These are phyloP conservation scores for Cytospora chrysosperma DNA, from an alignment of 2,329 filamentous ascomycete genomes.

Conservation along the genomic window DNA sequence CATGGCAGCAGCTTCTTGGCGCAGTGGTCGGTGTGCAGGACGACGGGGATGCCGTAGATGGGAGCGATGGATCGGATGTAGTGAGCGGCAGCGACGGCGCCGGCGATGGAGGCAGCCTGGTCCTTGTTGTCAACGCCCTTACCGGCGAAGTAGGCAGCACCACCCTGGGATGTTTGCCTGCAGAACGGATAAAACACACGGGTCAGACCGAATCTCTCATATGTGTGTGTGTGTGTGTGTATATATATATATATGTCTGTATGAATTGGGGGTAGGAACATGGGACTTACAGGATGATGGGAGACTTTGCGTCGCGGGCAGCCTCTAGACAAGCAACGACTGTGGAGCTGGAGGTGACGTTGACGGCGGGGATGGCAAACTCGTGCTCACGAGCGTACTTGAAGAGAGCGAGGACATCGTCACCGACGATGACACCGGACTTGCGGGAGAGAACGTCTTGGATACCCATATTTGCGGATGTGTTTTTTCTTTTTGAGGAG, in stretches of 20 bases:
- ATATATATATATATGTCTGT: background rate
- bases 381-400: conserved; percentile 84
- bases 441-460: conserved; percentile 60
- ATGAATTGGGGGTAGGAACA: background rate
- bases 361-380: conserved; percentile 88
- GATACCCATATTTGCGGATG: conserved; percentile 39
- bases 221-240: no score
- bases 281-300: conserved; percentile 67
- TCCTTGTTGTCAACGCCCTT: conserved; percentile 81
- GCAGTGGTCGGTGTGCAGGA: conserved; percentile 97
- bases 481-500: no score
- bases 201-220: background rate
- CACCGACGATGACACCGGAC: conserved; percentile 63
- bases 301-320: conserved; percentile 85
- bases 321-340: conserved; percentile 84
- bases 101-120: conserved; percentile 86
- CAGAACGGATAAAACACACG: background rate
- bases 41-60: conserved; percentile 82
- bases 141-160: conserved; percentile 88
- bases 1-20: conserved; percentile 99
- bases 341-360: conserved; percentile 87
- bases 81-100: conserved; percentile 84
- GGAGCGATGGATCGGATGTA: conserved; percentile 90
- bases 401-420: conserved; percentile 59
- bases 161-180: conserved; percentile 82